Conservation (phyloP, 2,329 filamentous ascomycete species). For the Monosporascus ibericus region DNA sequence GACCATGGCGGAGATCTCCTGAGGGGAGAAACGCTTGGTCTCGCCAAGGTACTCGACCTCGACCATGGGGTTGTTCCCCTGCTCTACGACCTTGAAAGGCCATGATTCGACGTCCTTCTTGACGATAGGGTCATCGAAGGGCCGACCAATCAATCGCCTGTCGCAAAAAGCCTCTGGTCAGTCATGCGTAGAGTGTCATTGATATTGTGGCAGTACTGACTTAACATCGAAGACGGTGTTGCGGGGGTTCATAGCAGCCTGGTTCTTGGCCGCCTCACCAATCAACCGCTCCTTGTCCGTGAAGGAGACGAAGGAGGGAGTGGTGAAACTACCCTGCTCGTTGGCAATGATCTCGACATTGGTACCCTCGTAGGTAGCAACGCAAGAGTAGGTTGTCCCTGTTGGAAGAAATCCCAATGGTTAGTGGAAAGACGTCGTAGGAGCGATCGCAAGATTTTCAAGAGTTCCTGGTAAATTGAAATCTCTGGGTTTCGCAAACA, state of each 20-base stretch:
- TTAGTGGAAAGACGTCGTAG: too few relatives aligned
- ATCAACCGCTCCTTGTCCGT: conserved; percentile 96
- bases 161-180: conserved; percentile 1
- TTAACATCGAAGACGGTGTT: conserved; percentile 79
- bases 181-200: neutral
- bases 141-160: conserved; percentile 80
- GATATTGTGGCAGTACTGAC: conserved; percentile 46
- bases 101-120: conserved; percentile 96
- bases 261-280: conserved; percentile 96
- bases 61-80: conserved; percentile 84
- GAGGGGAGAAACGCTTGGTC: conserved; percentile 69
- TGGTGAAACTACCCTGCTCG: conserved; percentile 95
- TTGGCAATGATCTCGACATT: conserved; percentile 95
- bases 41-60: conserved; percentile 62
- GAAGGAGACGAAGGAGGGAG: conserved; percentile 91
- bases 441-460: neutral
- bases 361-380: conserved; percentile 92
- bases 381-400: conserved; percentile 83
- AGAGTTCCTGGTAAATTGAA: too few relatives aligned
- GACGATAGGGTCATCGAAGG: conserved; percentile 77
- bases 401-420: too few relatives aligned
- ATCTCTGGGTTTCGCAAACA: conserved; percentile 27
- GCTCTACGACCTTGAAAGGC: conserved; percentile 88
- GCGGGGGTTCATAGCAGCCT: conserved; percentile 72
- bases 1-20: conserved; percentile 77